A percentile compares a stretch with the other conserved stretches of the same genome.
These are phyloP conservation scores for Mallotus japonicus DNA, from an alignment of 441 rosid genomes.

Conservation along the genomic window DNA sequence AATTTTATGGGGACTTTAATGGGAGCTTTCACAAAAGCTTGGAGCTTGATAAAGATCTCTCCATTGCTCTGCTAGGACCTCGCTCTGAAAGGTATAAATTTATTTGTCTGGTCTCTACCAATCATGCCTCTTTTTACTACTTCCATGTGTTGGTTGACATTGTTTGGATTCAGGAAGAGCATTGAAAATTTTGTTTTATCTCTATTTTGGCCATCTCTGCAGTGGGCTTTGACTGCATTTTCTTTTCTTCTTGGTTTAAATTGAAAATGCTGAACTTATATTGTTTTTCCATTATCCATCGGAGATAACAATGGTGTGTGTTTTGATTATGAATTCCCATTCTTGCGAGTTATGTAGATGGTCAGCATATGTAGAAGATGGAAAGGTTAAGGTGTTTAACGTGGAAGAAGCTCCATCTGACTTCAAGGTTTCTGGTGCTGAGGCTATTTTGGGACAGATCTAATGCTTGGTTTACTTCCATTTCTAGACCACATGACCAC, in stretches of 20 bases:
- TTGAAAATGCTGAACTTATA: background rate
- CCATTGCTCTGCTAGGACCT: constrained; percentile 86
- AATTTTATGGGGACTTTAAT: constrained; percentile 85
- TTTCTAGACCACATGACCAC: background rate
- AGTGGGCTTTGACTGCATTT: background rate
- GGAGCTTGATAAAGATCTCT: constrained; percentile 80
- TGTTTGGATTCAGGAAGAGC: background rate
- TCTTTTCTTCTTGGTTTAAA: background rate
- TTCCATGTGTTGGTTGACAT: background rate
- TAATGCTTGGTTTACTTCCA: constrained; percentile 21
- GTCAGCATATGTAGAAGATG: constrained; percentile 86
- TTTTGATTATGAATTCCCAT: background rate
- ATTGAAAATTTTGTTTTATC: background rate
- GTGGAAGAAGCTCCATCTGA: constrained; percentile 89
- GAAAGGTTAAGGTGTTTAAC: constrained; percentile 73
- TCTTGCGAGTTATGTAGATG: constrained; percentile 46
- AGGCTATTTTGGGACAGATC: constrained; percentile 73
- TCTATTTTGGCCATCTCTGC: background rate
- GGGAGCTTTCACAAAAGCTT: constrained; percentile 88
- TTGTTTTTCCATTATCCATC: background rate
- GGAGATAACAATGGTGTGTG: background rate
- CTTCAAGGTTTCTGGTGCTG: constrained; percentile 78
- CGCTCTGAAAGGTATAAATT: constrained; percentile 69
- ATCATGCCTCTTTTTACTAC: too few relatives aligned
- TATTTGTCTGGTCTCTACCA: background rate